Conservation (phyloP, 2,329 filamentous ascomycete genomes). For the Xylariaceae sp. region DNA sequence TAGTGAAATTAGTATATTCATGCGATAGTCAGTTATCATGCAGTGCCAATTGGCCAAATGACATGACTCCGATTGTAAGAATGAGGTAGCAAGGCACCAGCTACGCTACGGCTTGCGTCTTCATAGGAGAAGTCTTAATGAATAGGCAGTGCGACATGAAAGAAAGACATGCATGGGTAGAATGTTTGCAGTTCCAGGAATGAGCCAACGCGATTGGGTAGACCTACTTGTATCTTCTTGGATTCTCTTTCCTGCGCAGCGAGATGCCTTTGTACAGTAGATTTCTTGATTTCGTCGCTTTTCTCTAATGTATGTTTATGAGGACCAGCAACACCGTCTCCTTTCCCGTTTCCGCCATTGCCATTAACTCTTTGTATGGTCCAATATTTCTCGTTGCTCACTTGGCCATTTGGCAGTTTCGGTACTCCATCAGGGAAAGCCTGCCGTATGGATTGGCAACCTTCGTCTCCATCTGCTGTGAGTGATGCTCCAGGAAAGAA, state of each 20-base stretch:
- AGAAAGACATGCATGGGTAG: no score
- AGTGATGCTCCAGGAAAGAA: constrained; percentile 57
- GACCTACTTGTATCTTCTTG: constrained; percentile 54
- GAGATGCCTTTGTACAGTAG: constrained; percentile 65
- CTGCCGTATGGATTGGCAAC: constrained; percentile 18
- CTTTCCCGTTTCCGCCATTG: constrained; percentile 68
- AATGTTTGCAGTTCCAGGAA: no score
- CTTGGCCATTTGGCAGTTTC: constrained; percentile 33
- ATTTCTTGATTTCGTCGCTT: constrained; percentile 78
- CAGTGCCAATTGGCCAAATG: no score
- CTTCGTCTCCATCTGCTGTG: constrained; percentile 22
- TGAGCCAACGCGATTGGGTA: constrained; percentile 3
- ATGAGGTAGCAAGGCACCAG: no score
- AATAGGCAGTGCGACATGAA: neutral
- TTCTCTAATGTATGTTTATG: constrained; percentile 70
- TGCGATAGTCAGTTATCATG: no score
- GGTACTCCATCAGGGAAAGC: constrained; percentile 17
- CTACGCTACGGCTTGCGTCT: no score
- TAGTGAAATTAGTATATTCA: constrained; percentile 28
- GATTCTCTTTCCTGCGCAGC: constrained; percentile 61
- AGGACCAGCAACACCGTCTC: constrained; percentile 64
- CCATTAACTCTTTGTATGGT: constrained; percentile 76
- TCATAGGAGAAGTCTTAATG: no score
- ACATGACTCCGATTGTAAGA: no score
- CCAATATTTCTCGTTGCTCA: constrained; percentile 55